Evolutionary conservation across 2,329 filamentous ascomycete genomes (phyloP).

Genomic region (Ophiosphaerella korrae): DNA sequence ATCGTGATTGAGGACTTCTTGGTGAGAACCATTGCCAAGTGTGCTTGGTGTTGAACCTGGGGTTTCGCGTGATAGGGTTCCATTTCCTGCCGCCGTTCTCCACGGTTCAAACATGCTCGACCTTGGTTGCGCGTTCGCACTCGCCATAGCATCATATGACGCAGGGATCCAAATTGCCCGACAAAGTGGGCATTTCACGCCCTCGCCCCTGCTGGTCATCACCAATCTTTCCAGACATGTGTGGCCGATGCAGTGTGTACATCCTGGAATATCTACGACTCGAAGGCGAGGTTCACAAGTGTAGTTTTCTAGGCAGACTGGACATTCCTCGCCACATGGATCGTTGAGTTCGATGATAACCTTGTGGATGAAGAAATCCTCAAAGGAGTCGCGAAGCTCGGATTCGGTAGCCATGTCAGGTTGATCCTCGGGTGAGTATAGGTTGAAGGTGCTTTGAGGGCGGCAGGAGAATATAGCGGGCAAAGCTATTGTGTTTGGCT

Average conservation of each 20-base stretch:
- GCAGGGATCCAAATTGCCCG: constrained; percentile 24
- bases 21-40: too few relatives aligned
- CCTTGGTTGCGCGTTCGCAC: too few relatives aligned
- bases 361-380: constrained; percentile 5
- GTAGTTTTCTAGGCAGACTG: constrained; percentile 28
- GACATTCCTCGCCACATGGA: constrained; percentile 14
- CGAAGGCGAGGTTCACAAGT: constrained; percentile 10
- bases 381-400: neutral
- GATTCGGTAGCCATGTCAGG: neutral
- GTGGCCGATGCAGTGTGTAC: constrained; percentile 20
- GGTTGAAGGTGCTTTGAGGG: too few relatives aligned
- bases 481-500: too few relatives aligned
- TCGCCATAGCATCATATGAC: too few relatives aligned
- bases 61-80: too few relatives aligned
- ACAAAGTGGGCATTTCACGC: constrained; percentile 30
- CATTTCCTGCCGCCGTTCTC: too few relatives aligned
- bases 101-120: too few relatives aligned
- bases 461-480: too few relatives aligned
- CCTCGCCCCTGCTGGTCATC: constrained; percentile 1
- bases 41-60: too few relatives aligned
- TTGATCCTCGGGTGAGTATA: too few relatives aligned
- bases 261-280: constrained; percentile 18
- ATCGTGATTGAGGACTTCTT: too few relatives aligned
- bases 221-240: constrained; percentile 19
- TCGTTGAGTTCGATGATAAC: neutral